These are phyloP conservation scores for Ettlia oleoabundans DNA, from an alignment of 139 green algal species.

Conservation along the genomic window DNA sequence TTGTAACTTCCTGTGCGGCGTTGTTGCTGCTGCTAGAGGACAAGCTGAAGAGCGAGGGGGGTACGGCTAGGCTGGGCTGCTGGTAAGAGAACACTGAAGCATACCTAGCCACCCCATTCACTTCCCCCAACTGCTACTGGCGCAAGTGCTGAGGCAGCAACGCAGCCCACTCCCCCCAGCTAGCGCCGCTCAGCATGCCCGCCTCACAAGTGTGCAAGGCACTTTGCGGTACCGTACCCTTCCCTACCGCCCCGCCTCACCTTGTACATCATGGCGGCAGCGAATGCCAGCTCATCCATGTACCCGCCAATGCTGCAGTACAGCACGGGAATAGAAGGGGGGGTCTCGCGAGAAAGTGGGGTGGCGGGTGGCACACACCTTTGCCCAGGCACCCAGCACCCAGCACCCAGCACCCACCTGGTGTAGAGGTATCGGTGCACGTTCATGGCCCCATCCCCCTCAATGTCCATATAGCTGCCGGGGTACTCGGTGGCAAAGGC, in stretches of 20 bases:
- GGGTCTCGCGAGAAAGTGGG: not conserved
- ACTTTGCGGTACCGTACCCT: not conserved
- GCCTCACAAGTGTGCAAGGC: not conserved
- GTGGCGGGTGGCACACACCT: not conserved
- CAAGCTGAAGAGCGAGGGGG: too few relatives aligned
- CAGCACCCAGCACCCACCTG: not conserved
- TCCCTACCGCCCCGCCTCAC: conserved; percentile 10
- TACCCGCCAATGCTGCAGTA: conserved; percentile 16
- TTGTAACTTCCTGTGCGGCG: too few relatives aligned
- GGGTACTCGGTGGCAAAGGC: conserved; percentile 22
- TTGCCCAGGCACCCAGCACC: not conserved
- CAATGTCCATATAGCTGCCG: conserved; percentile 19
- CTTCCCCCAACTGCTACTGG: too few relatives aligned
- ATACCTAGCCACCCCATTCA: too few relatives aligned
- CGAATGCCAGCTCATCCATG: conserved; percentile 50
- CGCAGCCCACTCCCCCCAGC: too few relatives aligned
- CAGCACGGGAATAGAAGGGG: not conserved
- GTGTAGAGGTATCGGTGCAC: not conserved
- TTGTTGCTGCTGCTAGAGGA: too few relatives aligned
- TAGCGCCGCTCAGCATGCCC: too few relatives aligned
- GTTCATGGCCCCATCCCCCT: not conserved
- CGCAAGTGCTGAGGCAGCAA: too few relatives aligned
- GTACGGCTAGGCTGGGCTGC: too few relatives aligned
- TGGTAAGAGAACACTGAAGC: too few relatives aligned
- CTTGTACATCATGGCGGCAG: conserved; percentile 43